These are phyloP conservation scores for Mucor plumbeus DNA, from an alignment of 371 early-diverging fungal genomes.

Conservation along the genomic window DNA sequence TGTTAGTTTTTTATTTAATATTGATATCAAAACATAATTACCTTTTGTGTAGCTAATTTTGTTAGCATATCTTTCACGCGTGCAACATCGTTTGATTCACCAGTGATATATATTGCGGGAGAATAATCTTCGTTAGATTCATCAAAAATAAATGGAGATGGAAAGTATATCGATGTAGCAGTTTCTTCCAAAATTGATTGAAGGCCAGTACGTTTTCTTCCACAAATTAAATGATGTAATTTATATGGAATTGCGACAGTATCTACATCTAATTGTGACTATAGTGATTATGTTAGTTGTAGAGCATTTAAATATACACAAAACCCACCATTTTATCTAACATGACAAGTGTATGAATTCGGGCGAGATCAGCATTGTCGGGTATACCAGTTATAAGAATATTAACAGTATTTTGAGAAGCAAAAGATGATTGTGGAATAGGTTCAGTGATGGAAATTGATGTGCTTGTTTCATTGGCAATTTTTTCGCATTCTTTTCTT, in stretches of 20 bases:
- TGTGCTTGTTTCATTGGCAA: slow-evolving; percentile 47
- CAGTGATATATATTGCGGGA: slow-evolving; percentile 44
- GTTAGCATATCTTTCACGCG: slow-evolving; percentile 41
- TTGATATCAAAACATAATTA: slow-evolving; percentile 4
- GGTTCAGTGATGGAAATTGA: slow-evolving; percentile 34
- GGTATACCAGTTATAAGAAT: slow-evolving; percentile 52
- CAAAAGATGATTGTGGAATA: slow-evolving; percentile 38
- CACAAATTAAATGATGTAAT: slow-evolving; percentile 62
- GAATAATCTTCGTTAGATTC: slow-evolving; percentile 20
- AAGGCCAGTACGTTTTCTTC: slow-evolving; percentile 65
- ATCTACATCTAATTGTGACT: slow-evolving; percentile 34
- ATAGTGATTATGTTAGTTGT: background rate
- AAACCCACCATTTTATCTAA: slow-evolving; percentile 48
- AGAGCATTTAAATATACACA: background rate
- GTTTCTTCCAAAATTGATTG: slow-evolving; percentile 70
- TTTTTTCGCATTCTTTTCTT: slow-evolving; percentile 39
- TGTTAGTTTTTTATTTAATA: background rate
- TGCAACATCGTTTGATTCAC: slow-evolving; percentile 29
- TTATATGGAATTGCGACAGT: slow-evolving; percentile 40
- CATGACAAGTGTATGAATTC: slow-evolving; percentile 44
- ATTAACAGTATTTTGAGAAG: slow-evolving; percentile 42
- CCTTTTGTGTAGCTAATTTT: slow-evolving; percentile 44
- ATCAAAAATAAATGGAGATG: slow-evolving; percentile 58
- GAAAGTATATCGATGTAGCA: slow-evolving; percentile 68
- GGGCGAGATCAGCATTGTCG: slow-evolving; percentile 46